A percentile compares a stretch with the other conserved stretches of the same genome.
Evolutionary conservation across 2,329 filamentous ascomycete genomes (phyloP).

Genomic region (Teratosphaeria zuluensis): DNA sequence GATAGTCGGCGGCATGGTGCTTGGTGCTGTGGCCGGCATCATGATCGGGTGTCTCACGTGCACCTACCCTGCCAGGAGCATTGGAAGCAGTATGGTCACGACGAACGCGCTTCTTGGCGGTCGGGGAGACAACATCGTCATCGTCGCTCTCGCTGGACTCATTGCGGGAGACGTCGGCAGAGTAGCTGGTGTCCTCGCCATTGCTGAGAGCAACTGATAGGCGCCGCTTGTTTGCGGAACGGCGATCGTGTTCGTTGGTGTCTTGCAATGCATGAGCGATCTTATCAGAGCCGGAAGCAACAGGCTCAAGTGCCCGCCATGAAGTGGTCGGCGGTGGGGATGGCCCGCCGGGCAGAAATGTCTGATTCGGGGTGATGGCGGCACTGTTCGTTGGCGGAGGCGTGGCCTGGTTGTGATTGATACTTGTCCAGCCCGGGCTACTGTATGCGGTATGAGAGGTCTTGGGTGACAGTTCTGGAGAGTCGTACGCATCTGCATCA

Average conservation of each 20-base stretch:
- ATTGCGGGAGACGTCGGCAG: background rate
- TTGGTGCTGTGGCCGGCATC: slow-evolving; percentile 1
- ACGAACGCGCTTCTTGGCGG: background rate
- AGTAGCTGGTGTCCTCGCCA: slow-evolving; percentile 1
- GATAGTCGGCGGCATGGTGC: slow-evolving; percentile 10
- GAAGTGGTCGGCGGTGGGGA: slow-evolving; percentile 8
- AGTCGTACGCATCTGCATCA: slow-evolving; percentile 7
- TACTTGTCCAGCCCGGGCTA: slow-evolving; percentile 13
- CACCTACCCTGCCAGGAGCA: background rate
- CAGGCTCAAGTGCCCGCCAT: slow-evolving; percentile 8
- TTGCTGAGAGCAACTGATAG: slow-evolving; percentile 2
- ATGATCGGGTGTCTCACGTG: background rate
- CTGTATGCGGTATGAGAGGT: background rate
- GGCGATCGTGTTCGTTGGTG: background rate
- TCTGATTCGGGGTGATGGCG: slow-evolving; percentile 6
- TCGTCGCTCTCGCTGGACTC: slow-evolving; percentile 14
- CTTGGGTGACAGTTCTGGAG: slow-evolving; percentile 23
- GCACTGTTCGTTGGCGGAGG: slow-evolving; percentile 3
- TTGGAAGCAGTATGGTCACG: background rate
- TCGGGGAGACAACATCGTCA: slow-evolving; percentile 7
- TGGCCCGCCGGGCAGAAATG: slow-evolving; percentile 12
- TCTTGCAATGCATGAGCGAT: background rate
- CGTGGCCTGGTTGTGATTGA: slow-evolving; percentile 13
- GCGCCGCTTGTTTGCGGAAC: slow-evolving; percentile 5
- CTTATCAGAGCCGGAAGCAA: background rate